Evolutionary conservation across 2,329 filamentous ascomycete species (phyloP), one percentile per base, ranked within the genome.

Genomic region (Chaetomiaceae sp.): DNA sequence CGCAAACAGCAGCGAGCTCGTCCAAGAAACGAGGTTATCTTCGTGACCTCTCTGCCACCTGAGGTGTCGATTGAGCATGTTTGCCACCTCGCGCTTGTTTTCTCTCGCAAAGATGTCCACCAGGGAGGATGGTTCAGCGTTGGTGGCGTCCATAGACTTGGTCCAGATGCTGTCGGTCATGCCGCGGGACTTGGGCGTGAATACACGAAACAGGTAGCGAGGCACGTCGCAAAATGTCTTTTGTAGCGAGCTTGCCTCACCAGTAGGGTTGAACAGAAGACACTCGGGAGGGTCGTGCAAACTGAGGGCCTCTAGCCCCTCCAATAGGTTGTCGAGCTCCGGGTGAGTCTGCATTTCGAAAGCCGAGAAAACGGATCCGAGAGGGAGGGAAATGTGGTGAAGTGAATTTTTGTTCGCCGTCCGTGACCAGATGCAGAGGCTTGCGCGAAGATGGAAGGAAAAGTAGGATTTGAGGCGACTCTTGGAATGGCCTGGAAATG

Each of bases 281-380:
- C 9, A n/a, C 30, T 33, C 30, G 10, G 30, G 30, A 12, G 30
- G 30, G 30, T 33, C 14, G 9, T n/a, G n/a, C n/a, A 33, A 5
- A 12, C 68, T 67, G 16, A 63, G 64, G 51, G 30, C 10, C 10
- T 12, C 30, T 67, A 66, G 60, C 68, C 71, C 44, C 67, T n/a
- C 30, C 7, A 12, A 12, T 7, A 33, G 10, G 3, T 33, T 1
- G 30, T 33, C 30, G 25, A 27, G 6, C 3, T 27, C 6, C 25
- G 6, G 25, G 25, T 3, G 25, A 27, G 25, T 10, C 10, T 27
- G 25, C 30, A 33, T 33, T 12, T 5, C 8, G 30, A 33, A 33
- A n/a, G 30, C 30, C 2, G 30, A 12, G 12, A 7, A 12, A 12
- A 33, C 14, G 30, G 30, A 13, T 33, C 12, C 9, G 30, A 33